phyloP scores from a whole-genome alignment of 2,329 filamentous ascomycete genomes.

The Pyrenophora teres region DNA sequence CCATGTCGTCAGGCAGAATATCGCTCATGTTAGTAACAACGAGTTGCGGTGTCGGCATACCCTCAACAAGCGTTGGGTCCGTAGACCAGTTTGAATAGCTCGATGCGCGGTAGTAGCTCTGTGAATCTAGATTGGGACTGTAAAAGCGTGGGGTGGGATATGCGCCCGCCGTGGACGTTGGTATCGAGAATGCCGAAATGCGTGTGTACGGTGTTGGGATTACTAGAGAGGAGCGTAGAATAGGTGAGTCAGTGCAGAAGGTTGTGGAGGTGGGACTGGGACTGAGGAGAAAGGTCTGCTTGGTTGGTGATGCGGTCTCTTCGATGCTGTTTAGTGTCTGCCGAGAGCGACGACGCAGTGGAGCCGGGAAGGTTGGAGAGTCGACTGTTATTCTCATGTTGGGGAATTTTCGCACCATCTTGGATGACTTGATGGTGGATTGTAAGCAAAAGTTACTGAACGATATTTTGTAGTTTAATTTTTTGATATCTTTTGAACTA shows the following conservation, averaged over 20 bases:
- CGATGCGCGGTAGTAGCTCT: not conserved
- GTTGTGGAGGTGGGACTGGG: not conserved
- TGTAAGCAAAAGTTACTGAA: too few relatives aligned
- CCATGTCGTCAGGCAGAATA: slow-evolving; percentile 5
- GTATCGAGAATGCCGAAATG: not conserved
- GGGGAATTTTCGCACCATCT: too few relatives aligned
- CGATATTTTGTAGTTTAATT: too few relatives aligned
- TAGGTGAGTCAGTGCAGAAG: slow-evolving; percentile 2
- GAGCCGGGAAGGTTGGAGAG: not conserved
- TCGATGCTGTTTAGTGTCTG: not conserved
- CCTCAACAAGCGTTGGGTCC: not conserved
- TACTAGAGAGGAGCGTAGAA: not conserved
- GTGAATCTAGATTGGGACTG: not conserved
- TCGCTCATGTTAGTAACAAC: not conserved
- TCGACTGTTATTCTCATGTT: not conserved
- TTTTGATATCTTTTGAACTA: too few relatives aligned
- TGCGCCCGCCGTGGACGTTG: not conserved
- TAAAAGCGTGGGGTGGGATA: not conserved
- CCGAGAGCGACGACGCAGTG: not conserved
- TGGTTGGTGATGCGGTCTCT: not conserved
- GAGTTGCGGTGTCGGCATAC: not conserved
- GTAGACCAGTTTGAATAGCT: not conserved
- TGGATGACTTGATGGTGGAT: too few relatives aligned
- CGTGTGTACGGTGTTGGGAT: not conserved
- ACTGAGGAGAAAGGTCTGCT: slow-evolving; percentile 9